Conservation (phyloP, 805 yeast genomes). For the Limtongozyma cylindracea region DNA sequence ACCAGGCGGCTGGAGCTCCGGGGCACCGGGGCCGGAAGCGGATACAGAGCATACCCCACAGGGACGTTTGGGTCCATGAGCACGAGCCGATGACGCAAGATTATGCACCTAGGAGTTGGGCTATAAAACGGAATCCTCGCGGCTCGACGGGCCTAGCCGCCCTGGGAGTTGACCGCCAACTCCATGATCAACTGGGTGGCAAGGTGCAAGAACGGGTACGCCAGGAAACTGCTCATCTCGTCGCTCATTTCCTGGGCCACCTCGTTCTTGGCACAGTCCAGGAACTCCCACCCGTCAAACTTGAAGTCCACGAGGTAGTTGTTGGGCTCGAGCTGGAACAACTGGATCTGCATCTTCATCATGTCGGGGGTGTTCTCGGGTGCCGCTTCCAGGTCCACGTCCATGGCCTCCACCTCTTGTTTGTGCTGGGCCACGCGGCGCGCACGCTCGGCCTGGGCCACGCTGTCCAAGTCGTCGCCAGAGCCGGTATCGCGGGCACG, state of each 20-base stretch:
- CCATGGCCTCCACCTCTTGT: constrained; percentile 5
- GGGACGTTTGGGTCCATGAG: no score
- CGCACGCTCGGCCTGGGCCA: no score
- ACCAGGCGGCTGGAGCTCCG: no score
- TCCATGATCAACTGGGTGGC: constrained; percentile 91
- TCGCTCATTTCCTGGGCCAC: constrained; percentile 19
- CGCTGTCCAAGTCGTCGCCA: no score
- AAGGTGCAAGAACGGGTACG: constrained; percentile 83
- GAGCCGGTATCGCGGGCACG: no score
- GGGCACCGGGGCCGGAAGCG: no score
- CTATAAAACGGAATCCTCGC: no score
- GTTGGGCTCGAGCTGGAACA: constrained; percentile 88
- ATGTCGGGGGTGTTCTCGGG: constrained; percentile 56
- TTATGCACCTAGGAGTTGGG: no score
- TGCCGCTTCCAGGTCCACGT: constrained; percentile 5
- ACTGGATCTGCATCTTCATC: constrained; percentile 93
- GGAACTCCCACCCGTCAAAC: constrained; percentile 97
- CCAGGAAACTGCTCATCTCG: constrained; percentile 75
- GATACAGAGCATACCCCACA: no score
- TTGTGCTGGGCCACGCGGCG: no score
- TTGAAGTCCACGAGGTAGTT: constrained; percentile 92
- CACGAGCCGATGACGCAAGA: no score
- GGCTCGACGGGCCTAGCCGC: no score
- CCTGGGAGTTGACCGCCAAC: constrained; percentile 85
- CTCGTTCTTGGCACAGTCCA: constrained; percentile 4